Evolutionary conservation across 495 filamentous ascomycete species (phyloP).

Genomic region (Lineolata rhizophorae): DNA sequence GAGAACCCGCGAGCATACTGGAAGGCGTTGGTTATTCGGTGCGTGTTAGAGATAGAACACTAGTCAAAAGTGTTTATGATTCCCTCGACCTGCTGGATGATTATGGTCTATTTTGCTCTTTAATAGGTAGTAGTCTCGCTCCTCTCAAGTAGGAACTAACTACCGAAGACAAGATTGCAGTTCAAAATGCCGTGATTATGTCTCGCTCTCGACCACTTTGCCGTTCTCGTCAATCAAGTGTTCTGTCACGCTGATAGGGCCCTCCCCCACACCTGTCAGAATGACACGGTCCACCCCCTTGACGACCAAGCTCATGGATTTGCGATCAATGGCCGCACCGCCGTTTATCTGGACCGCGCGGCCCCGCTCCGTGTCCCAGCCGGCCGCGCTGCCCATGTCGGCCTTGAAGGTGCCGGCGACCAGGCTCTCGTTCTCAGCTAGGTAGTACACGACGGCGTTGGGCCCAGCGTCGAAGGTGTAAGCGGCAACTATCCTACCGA

Average conservation of each 20-base stretch:
- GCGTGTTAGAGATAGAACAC: no score
- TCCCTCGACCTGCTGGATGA: no score
- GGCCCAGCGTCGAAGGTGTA: slow-evolving; percentile 98
- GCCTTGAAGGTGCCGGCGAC: slow-evolving; percentile 52
- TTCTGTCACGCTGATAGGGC: slow-evolving; percentile 56
- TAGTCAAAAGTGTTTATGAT: no score
- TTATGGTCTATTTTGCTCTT: no score
- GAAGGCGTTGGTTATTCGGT: no score
- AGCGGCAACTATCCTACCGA: slow-evolving; percentile 54
- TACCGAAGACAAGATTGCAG: no score
- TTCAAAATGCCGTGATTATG: no score
- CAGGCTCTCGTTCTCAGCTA: slow-evolving; percentile 45
- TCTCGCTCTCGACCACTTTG: no score
- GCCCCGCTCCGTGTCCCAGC: slow-evolving; percentile 27
- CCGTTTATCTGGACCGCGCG: slow-evolving; percentile 24
- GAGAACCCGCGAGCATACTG: no score
- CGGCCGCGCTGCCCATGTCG: slow-evolving; percentile 21
- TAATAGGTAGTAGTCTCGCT: no score
- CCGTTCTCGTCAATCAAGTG: slow-evolving; percentile 56
- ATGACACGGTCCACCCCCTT: slow-evolving; percentile 71
- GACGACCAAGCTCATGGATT: slow-evolving; percentile 19
- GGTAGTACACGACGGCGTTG: slow-evolving; percentile 89
- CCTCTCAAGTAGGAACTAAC: no score
- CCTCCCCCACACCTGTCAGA: slow-evolving; percentile 76
- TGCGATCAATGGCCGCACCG: slow-evolving; percentile 26